Conservation (phyloP, 192 early-diverging fungal genomes). For the Coemansia furcata region DNA sequence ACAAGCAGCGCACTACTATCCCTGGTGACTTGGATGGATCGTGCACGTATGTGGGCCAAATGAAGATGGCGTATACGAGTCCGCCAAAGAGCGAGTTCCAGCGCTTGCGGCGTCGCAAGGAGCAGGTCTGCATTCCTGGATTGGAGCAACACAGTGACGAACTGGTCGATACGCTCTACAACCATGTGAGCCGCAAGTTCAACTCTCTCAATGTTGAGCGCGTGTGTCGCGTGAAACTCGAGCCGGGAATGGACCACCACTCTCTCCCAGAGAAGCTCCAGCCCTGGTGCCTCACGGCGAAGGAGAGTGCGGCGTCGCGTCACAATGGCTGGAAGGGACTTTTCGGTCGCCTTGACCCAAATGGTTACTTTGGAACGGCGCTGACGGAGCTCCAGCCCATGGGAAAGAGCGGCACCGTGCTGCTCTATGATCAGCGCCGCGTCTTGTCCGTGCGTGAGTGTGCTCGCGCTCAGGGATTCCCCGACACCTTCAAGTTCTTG, state of each 20-base stretch:
- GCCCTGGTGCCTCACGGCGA: conserved; percentile 57
- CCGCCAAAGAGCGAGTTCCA: conserved; percentile 57
- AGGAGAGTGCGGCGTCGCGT: conserved; percentile 54
- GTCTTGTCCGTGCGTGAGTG: conserved; percentile 61
- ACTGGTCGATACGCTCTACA: conserved; percentile 43
- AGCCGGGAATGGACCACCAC: conserved; percentile 56
- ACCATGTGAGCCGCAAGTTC: conserved; percentile 55
- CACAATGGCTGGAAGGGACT: conserved; percentile 66
- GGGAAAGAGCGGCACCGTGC: conserved; percentile 63
- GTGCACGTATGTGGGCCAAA: conserved; percentile 48
- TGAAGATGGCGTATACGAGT: conserved; percentile 39
- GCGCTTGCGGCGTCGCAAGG: conserved; percentile 43
- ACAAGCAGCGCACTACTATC: conserved; percentile 12
- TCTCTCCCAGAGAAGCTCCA: conserved; percentile 52
- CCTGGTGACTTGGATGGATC: conserved; percentile 7
- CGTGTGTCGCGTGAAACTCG: conserved; percentile 52
- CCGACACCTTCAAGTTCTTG: conserved; percentile 60
- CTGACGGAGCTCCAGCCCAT: conserved; percentile 61
- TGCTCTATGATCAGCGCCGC: conserved; percentile 63
- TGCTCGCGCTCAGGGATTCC: conserved; percentile 71
- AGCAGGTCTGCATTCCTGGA: conserved; percentile 27
- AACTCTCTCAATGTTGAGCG: conserved; percentile 55
- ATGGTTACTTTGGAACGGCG: conserved; percentile 58
- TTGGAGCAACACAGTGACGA: conserved; percentile 11
- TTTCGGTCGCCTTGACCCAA: conserved; percentile 61